These are phyloP conservation scores for Boletus huronensis DNA, from an alignment of 768 basidiomycete species.

Conservation along the genomic window DNA sequence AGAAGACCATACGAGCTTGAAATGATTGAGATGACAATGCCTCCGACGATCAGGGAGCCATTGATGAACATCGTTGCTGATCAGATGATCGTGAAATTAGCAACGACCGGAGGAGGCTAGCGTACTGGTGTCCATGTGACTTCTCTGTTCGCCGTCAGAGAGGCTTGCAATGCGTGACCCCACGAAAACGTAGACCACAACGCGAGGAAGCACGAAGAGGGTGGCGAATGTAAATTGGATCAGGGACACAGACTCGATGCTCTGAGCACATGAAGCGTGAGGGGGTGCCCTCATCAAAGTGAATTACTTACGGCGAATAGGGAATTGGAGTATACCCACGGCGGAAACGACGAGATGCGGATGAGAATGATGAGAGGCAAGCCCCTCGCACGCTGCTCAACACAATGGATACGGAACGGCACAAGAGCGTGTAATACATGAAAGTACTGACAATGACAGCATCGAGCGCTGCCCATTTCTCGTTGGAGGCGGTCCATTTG, in stretches of 20 bases:
- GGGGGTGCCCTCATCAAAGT: neutral
- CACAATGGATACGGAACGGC: neutral
- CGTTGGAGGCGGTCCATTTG: slow-evolving; percentile 57
- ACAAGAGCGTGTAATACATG: neutral
- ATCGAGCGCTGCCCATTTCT: slow-evolving; percentile 78
- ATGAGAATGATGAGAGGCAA: slow-evolving; percentile 80
- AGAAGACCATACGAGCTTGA: slow-evolving; percentile 59
- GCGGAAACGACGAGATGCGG: slow-evolving; percentile 77
- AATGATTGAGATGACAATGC: slow-evolving; percentile 53
- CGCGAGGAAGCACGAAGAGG: slow-evolving; percentile 64
- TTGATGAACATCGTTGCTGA: slow-evolving; percentile 67
- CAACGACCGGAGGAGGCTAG: neutral
- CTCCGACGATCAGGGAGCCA: slow-evolving; percentile 51
- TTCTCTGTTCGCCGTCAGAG: slow-evolving; percentile 72
- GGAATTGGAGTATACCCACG: slow-evolving; percentile 84
- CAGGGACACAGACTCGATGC: slow-evolving; percentile 68
- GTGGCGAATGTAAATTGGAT: slow-evolving; percentile 79
- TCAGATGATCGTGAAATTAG: slow-evolving; percentile 11
- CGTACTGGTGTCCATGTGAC: slow-evolving; percentile 72
- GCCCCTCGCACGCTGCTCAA: slow-evolving; percentile 61
- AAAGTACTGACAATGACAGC: slow-evolving; percentile 56
- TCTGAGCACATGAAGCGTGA: slow-evolving; percentile 38
- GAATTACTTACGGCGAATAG: slow-evolving; percentile 63
- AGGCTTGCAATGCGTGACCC: slow-evolving; percentile 71
- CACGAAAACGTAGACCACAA: slow-evolving; percentile 71